phyloP scores from a whole-genome alignment of 2,329 filamentous ascomycete species.

The Didymella lethalis region DNA sequence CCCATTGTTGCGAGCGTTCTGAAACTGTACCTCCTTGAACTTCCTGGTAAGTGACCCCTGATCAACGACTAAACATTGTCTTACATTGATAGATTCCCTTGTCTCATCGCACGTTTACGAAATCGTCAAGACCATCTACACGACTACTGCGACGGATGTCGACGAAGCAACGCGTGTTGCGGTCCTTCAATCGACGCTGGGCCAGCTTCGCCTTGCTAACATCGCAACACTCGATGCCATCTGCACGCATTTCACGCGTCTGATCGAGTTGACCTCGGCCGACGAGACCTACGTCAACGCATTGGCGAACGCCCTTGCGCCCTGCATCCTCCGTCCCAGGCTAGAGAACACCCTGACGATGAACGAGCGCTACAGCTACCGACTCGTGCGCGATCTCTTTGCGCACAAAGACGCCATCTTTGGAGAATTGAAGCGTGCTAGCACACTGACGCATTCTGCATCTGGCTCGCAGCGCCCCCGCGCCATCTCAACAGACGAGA shows the following conservation, averaged over 20 bases:
- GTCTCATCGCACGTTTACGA: constrained; percentile 99
- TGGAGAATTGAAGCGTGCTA: constrained; percentile 91
- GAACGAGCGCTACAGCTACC: constrained; percentile 92
- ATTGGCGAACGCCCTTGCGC: constrained; percentile 77
- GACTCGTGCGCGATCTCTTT: constrained; percentile 90
- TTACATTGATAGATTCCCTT: constrained; percentile 75
- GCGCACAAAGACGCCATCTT: constrained; percentile 95
- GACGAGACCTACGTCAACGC: constrained; percentile 83
- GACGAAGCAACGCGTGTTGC: constrained; percentile 81
- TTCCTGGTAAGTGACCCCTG: constrained; percentile 73
- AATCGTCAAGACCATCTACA: constrained; percentile 97
- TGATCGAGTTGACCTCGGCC: constrained; percentile 95
- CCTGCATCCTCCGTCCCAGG: constrained; percentile 87
- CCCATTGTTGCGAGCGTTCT: constrained; percentile 91
- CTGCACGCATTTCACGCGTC: constrained; percentile 95
- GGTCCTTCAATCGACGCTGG: constrained; percentile 93
- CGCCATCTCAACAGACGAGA: constrained; percentile 93
- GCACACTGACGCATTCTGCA: constrained; percentile 68
- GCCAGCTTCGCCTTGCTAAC: constrained; percentile 92
- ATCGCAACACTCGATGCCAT: constrained; percentile 98
- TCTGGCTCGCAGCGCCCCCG: constrained; percentile 72
- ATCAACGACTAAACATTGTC: constrained; percentile 15
- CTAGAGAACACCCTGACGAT: constrained; percentile 89
- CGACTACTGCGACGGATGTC: constrained; percentile 72
- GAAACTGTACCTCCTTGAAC: constrained; percentile 92